Conservation (phyloP, 305 asterid genomes). For the Plantago coronopus region DNA sequence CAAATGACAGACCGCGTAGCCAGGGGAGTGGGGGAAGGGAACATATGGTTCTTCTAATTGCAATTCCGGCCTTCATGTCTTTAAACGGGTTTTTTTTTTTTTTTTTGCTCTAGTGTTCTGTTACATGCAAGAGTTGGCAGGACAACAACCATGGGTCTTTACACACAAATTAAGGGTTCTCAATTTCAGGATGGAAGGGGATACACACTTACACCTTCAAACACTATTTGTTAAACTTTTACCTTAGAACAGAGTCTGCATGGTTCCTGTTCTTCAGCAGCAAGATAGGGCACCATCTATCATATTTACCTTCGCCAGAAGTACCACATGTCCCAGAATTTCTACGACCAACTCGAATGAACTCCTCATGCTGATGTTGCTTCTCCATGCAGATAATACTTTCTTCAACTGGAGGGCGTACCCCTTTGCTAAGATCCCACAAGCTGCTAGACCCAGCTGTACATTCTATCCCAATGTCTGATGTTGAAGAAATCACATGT, state of each 20-base stretch:
- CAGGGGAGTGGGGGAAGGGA: no score
- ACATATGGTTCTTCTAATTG: no score
- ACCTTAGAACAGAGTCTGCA: conserved; percentile 54
- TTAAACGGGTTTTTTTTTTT: no score
- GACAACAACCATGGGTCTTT: no score
- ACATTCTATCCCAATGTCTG: conserved; percentile 31
- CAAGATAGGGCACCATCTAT: conserved; percentile 62
- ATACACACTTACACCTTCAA: not conserved
- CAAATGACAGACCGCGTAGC: no score
- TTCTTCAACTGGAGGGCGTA: conserved; percentile 67
- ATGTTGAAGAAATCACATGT: conserved; percentile 24
- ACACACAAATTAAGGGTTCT: no score
- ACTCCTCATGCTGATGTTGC: conserved; percentile 44
- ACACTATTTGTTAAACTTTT: conserved; percentile 5
- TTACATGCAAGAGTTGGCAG: no score
- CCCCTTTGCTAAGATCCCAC: conserved; percentile 61
- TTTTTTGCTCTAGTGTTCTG: no score
- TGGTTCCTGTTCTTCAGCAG: conserved; percentile 45
- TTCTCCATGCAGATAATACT: conserved; percentile 57
- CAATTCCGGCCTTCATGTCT: no score
- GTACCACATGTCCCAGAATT: conserved; percentile 35
- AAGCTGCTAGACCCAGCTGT: conserved; percentile 33
- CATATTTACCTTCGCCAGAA: conserved; percentile 29
- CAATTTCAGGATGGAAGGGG: not conserved
- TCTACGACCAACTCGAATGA: conserved; percentile 39